Evolutionary conservation across 225 moss, liverwort and hornwort genomes (phyloP).

Genomic region (Pseudoscleropodium purum): DNA sequence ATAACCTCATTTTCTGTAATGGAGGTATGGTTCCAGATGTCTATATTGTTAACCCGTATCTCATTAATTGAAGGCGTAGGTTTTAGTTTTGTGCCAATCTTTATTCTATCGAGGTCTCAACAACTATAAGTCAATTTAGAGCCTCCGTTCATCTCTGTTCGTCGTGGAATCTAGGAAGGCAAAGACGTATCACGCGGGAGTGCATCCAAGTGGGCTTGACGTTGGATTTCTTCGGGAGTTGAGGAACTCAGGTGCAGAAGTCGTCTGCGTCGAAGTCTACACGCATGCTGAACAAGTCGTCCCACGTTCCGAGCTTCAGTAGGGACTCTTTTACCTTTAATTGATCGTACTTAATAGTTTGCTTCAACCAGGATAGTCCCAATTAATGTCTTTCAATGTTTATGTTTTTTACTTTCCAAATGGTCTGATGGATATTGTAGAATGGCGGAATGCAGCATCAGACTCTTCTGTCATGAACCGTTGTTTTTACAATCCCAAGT

Average conservation of each 20-base stretch:
- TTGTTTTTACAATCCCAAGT: background rate
- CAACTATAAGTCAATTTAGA: background rate
- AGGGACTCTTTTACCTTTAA: background rate
- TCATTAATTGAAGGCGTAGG: background rate
- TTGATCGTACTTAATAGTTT: background rate
- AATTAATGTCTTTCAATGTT: background rate
- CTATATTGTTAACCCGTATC: background rate
- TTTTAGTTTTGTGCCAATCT: background rate
- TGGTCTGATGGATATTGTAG: background rate
- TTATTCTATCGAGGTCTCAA: background rate
- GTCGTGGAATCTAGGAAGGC: conserved; percentile 43
- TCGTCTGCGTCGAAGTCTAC: conserved; percentile 83
- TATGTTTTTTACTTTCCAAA: background rate
- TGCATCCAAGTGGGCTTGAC: conserved; percentile 89
- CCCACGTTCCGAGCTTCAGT: conserved; percentile 68
- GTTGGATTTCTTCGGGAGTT: conserved; percentile 59
- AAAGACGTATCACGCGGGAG: conserved; percentile 80
- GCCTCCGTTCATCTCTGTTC: background rate
- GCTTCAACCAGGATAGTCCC: background rate
- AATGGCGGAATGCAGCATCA: background rate
- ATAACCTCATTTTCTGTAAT: background rate
- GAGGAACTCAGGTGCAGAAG: conserved; percentile 52
- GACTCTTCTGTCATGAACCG: background rate
- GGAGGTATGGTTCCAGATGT: background rate
- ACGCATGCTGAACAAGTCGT: conserved; percentile 66